Base-by-base conservation (phyloP, 2,329 filamentous ascomycete genomes). In the Diaporthe sp. region DNA sequence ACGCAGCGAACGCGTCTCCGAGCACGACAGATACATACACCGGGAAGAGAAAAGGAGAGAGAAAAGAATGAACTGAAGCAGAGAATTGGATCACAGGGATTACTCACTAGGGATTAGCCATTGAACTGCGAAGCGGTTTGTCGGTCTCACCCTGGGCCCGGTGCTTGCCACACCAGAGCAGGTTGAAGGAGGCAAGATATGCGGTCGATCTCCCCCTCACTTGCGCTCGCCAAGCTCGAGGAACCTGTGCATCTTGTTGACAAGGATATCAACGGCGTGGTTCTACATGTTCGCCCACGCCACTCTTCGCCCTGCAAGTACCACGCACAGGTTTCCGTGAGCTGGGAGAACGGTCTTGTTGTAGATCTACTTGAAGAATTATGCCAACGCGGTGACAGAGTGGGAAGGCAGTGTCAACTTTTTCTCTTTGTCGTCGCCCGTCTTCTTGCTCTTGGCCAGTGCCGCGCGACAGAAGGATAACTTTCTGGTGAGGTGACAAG, bases 341-440 rank as follows among this genome's bases (percentile, higher is more conserved):
- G 17, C 17, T 3, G 35, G 47, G 19, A 19, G 9, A 25, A 66
- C 6, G 25, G 19, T 37, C 0, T 25, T 27, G 7, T 17, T 39
- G 39, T 68, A 72, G 1, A 68, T 6, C 61, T 51, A 72, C n/a
- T 39, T 59, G 9, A 68, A 22, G 32, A 72, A 58, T 15, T 19
- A 10, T 10, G 58, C 37, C 13, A 66, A 7, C 1, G n/a, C 47
- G 27, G 15, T 50, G 9, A 35, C 27, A 1, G 59, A 58, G 9
- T 3, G 6, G n/a, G 53, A 19, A 2, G 35, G 35, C 2, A 72
- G 22, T 4, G 13, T 22, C 17, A 72, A 44, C 22, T 50, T 8
- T 50, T 50, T 50, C 10, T 8, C 22, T n/a, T 50, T 50, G 22
- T 7, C 9, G 10, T 22, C 10, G 22, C 44, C n/a, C 47, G 13